Evolutionary conservation across 2,329 filamentous ascomycete genomes (phyloP).

Genomic region (Lecanicillium sp.): DNA sequence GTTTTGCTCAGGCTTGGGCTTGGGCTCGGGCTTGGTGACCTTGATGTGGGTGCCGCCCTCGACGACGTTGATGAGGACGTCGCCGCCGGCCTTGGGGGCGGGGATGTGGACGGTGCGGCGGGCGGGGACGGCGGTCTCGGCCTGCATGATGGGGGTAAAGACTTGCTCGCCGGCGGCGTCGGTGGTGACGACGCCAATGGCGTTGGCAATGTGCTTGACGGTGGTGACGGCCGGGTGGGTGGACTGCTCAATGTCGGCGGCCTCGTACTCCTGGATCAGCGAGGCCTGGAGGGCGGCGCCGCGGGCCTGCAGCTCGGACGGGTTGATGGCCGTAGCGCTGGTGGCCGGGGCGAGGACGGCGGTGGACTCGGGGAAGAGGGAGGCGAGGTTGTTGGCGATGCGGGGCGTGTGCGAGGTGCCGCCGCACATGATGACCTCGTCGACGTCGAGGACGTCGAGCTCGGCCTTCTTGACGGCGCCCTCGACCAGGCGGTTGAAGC

Average conservation of each 20-base stretch:
- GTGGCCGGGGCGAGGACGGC: constrained; percentile 78
- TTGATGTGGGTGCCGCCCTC: constrained; percentile 91
- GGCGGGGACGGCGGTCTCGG: constrained; percentile 85
- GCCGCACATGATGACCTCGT: constrained; percentile 89
- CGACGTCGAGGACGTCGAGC: constrained; percentile 84
- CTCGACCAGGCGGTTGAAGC: constrained; percentile 80
- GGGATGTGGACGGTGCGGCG: constrained; percentile 74
- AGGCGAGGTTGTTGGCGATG: constrained; percentile 72
- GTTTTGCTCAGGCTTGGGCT: constrained; percentile 62
- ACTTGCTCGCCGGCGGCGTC: constrained; percentile 48
- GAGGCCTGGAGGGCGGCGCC: constrained; percentile 94
- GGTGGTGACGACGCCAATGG: constrained; percentile 75
- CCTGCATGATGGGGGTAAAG: constrained; percentile 74
- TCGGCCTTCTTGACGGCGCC: constrained; percentile 85
- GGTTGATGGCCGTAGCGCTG: constrained; percentile 72
- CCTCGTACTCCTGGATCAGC: constrained; percentile 89
- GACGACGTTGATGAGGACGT: constrained; percentile 79
- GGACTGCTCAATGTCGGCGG: constrained; percentile 88
- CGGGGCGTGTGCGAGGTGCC: constrained; percentile 91
- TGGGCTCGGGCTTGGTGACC: constrained; percentile 79
- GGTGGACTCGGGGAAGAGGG: constrained; percentile 75
- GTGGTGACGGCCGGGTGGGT: constrained; percentile 93
- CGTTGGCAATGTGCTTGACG: constrained; percentile 80
- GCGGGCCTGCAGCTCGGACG: constrained; percentile 79
- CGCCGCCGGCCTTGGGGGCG: constrained; percentile 72